Percentiles rank a stretch among this genome's conserved stretches.
These are phyloP conservation scores for Phytophthora lateralis DNA, from an alignment of 352 stramenopile genomes.

Conservation along the genomic window DNA sequence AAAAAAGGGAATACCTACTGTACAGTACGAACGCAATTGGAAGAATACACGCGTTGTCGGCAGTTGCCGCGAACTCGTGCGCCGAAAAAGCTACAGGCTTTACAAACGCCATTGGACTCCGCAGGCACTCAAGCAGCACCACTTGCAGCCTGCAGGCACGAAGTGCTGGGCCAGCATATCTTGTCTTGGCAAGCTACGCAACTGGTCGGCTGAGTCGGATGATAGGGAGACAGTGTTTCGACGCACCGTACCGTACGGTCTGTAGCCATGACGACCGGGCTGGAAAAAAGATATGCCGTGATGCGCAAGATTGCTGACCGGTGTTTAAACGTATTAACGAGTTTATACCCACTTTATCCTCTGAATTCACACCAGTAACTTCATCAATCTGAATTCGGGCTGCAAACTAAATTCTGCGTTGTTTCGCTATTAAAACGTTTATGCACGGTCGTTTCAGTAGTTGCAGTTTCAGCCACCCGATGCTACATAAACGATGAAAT, in stretches of 20 bases:
- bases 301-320: slow-evolving; percentile 2
- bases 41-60: background rate
- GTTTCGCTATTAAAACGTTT: too few relatives aligned
- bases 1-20: too few relatives aligned
- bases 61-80: background rate
- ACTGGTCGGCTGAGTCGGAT: background rate
- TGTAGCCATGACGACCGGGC: slow-evolving; percentile 20
- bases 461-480: background rate
- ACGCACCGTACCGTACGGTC: background rate
- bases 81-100: slow-evolving; percentile 7
- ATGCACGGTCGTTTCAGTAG: background rate
- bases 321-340: background rate
- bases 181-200: too few relatives aligned
- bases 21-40: background rate
- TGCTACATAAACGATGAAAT: slow-evolving; percentile 1
- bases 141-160: too few relatives aligned
- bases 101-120: background rate
- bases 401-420: too few relatives aligned
- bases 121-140: too few relatives aligned
- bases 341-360: too few relatives aligned
- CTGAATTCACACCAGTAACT: too few relatives aligned
- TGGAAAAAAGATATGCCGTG: slow-evolving; percentile 9
- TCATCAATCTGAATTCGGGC: too few relatives aligned
- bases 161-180: too few relatives aligned
- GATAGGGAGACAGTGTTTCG: slow-evolving; percentile 3